These are phyloP conservation scores for Senecio squalidus DNA, from an alignment of 140 eudicot species.

Conservation along the genomic window DNA sequence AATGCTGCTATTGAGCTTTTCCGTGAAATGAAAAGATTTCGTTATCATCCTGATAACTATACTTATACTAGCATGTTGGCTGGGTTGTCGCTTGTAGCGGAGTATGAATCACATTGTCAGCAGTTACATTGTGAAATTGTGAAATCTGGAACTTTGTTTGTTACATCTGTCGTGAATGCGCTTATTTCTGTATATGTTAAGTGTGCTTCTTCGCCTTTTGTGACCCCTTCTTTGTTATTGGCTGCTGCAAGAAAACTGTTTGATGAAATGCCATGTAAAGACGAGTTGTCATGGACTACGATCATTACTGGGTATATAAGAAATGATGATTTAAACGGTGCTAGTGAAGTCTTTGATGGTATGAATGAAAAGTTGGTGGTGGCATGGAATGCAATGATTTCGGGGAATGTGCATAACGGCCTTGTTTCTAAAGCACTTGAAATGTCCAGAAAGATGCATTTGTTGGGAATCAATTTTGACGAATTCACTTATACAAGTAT, in stretches of 20 bases:
- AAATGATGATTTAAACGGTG: conserved; percentile 13
- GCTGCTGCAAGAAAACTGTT: conserved; percentile 19
- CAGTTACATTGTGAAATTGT: conserved; percentile 22
- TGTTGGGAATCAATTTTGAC: conserved; percentile 13
- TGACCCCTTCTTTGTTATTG: background rate
- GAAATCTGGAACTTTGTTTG: conserved; percentile 21
- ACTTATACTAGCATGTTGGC: conserved; percentile 15
- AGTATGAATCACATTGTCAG: conserved; percentile 20
- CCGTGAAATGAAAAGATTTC: conserved; percentile 16
- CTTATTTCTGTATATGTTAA: conserved; percentile 18
- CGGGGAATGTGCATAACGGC: conserved; percentile 18
- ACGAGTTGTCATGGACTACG: conserved; percentile 24
- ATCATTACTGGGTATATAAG: conserved; percentile 17
- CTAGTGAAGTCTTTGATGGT: conserved; percentile 14
- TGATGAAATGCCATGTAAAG: conserved; percentile 17
- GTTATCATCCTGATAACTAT: conserved; percentile 13
- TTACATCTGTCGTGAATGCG: conserved; percentile 18
- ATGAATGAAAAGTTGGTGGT: conserved; percentile 16
- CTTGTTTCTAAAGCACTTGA: conserved; percentile 15
- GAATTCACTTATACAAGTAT: conserved; percentile 25
- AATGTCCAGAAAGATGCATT: conserved; percentile 18
- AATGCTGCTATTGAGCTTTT: background rate
- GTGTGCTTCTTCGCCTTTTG: conserved; percentile 27
- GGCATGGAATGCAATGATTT: conserved; percentile 23
- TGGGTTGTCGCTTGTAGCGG: conserved; percentile 19